Base-by-base conservation (phyloP, 2,329 filamentous ascomycete genomes). In the Paraconiothyrium brasiliense region DNA sequence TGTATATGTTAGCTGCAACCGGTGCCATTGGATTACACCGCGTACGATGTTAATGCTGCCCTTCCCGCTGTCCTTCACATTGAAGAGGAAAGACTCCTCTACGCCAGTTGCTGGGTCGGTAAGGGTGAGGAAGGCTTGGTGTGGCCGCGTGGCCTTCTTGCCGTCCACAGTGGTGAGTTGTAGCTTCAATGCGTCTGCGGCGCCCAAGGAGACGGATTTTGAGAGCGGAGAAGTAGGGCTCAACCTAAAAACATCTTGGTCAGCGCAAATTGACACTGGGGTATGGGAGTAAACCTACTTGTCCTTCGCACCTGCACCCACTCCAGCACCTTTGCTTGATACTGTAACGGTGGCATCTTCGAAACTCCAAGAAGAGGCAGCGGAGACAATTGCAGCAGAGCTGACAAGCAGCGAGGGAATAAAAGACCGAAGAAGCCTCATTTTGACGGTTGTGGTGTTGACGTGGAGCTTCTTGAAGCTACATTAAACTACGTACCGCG, bases 71-170 rank as follows among this genome's bases (percentile, higher is more conserved):
- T 95, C 92, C 83, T 97, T 97, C 51, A 97, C 83, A 11, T 83
- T 89, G 71, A 99, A 85, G 1, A 93, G 89, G 73, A 94, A 97
- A 0, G 94, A 93, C 27, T 93, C 90, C 79, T 98, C 94, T 50
- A 99, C 84, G 39, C 92, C 92, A 11, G 89, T 90, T 13, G 84
- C 82, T 11, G 85, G 82, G 70, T 98, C 93, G 71, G 87, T 89
- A 60, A 99, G 81, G 16, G 95, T 85, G 57, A 99, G 85, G 83
- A 97, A 97, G 6, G 93, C 93, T 81, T 99, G 95, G 80, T 99
- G 95, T 70, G 95, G 93, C 67, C 92, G 89, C 84, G 93, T 94
- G 50, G 87, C 86, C 70, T 89, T 90, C 80, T 89, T 89, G 75
- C 87, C 89, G 74, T 97, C 92, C 76, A 91, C 90, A 9, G 92